A percentile compares a stretch with the other conserved stretches of the same genome.
These are phyloP conservation scores for Zygotorulaspora danielsina DNA, from an alignment of 805 yeast genomes.

Conservation along the genomic window DNA sequence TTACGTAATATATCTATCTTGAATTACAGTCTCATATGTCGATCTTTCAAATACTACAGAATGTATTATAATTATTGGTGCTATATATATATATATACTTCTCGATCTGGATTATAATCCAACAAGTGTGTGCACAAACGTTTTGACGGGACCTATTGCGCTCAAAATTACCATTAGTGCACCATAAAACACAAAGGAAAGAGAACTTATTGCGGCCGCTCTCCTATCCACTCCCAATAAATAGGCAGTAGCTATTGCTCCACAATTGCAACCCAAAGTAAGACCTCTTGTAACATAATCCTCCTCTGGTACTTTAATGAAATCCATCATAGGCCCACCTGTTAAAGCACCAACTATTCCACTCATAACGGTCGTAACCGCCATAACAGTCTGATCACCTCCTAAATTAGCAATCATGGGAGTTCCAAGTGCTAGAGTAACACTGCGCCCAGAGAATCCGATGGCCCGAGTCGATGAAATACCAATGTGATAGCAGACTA, in stretches of 20 bases:
- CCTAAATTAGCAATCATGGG: constrained; percentile 64
- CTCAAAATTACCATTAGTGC: constrained; percentile 66
- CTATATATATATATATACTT: no score
- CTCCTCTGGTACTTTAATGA: constrained; percentile 49
- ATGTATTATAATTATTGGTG: no score
- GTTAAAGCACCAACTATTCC: constrained; percentile 72
- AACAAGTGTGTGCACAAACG: constrained; percentile 44
- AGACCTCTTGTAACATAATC: constrained; percentile 76
- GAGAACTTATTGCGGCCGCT: constrained; percentile 73
- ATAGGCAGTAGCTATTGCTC: constrained; percentile 81
- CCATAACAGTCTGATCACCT: constrained; percentile 69
- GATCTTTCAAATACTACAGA: no score
- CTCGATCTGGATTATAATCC: constrained; percentile 35
- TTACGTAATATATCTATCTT: no score
- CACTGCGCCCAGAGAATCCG: constrained; percentile 76
- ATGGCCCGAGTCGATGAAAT: constrained; percentile 56
- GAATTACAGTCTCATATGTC: no score
- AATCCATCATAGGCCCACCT: constrained; percentile 47
- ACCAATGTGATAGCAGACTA: constrained; percentile 61
- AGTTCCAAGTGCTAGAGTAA: constrained; percentile 73
- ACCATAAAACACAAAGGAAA: constrained; percentile 69
- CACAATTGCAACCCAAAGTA: constrained; percentile 71
- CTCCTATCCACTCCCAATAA: constrained; percentile 64
- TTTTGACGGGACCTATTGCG: constrained; percentile 53
- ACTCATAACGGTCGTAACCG: constrained; percentile 70